Evolutionary conservation across 441 rosid genomes (phyloP), one percentile per base, ranked within the genome.

Genomic region (Erodium texanum): DNA sequence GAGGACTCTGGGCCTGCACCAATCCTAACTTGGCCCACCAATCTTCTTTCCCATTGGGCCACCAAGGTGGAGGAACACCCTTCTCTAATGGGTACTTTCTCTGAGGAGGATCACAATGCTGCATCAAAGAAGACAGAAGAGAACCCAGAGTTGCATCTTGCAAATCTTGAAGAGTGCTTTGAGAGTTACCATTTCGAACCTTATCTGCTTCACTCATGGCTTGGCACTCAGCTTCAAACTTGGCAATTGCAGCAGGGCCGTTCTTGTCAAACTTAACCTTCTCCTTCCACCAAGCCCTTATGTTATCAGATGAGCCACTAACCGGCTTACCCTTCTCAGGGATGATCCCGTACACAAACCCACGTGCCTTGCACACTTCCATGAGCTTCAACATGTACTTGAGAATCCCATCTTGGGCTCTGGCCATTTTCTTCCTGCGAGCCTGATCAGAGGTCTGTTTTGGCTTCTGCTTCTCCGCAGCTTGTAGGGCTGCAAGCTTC

Each of bases 251-350:
- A 2, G 97, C 99, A 0, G 98, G 99, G 3, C 98, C 98, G 72
- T 94, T 94, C 85, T 83, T 94, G 74, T 94, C 99, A 64, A 94
- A 94, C 86, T 88, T 92, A 62, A 94, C 99, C 84, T 92, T 92
- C 80, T 94, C 99, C 70, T 94, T 94, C 99, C 99, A 94, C 99
- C 99, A 94, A 76, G 98, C 97, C 83, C 99, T 82, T 64, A 92
- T 81, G 62, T 94, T 94, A 62, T 94, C 99, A 14, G 99, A 94
- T 16, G 97, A 76, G 73, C 99, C 99, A 29, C 98, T 85, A 32
- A 94, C 96, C 0, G 98, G 89, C 73, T 94, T 94, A 12, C 98
- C 99, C 83, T 89, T 94, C 75, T 94, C 97, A 0, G 99, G 99
- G 76, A 94, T 94, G 14, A 94, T 94, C 63, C 99, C 99, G 8